Conservation (phyloP, 2,329 filamentous ascomycete genomes). For the Fusarium avenaceum region DNA sequence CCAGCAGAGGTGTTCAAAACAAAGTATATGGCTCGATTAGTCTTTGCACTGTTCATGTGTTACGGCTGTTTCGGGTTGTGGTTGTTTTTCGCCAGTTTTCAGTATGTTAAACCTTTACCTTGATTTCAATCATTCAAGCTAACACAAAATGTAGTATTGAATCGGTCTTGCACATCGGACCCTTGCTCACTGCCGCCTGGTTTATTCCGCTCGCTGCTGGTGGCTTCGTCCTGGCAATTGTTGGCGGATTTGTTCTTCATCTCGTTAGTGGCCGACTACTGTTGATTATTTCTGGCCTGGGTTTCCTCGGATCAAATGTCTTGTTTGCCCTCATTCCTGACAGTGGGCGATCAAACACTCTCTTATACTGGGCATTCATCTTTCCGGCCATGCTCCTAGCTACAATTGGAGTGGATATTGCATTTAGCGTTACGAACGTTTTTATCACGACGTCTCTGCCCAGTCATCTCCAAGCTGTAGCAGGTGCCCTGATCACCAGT, state of each 20-base stretch:
- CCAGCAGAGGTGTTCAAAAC: constrained; percentile 78
- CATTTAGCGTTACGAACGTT: constrained; percentile 80
- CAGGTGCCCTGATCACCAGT: constrained; percentile 70
- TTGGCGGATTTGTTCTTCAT: constrained; percentile 77
- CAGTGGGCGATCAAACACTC: constrained; percentile 54
- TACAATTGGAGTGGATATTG: constrained; percentile 81
- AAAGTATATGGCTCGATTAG: constrained; percentile 75
- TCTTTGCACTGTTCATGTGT: constrained; percentile 71
- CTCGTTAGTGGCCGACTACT: constrained; percentile 73
- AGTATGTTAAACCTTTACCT: constrained; percentile 57
- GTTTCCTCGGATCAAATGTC: constrained; percentile 69
- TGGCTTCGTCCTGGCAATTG: constrained; percentile 73
- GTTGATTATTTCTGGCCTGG: constrained; percentile 71
- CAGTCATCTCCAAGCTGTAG: constrained; percentile 75
- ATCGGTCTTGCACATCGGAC: constrained; percentile 68
- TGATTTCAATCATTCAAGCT: neutral
- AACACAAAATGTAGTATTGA: constrained; percentile 62
- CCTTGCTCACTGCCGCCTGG: constrained; percentile 76
- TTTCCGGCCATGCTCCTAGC: constrained; percentile 78
- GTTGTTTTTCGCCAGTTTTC: constrained; percentile 77
- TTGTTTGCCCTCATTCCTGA: constrained; percentile 75
- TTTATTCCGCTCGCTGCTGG: constrained; percentile 76
- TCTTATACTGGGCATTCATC: constrained; percentile 77
- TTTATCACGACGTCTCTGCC: constrained; percentile 82
- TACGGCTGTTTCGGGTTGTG: constrained; percentile 79